phyloP scores from a whole-genome alignment of 768 basidiomycete genomes.

The Boletus fagicola region DNA sequence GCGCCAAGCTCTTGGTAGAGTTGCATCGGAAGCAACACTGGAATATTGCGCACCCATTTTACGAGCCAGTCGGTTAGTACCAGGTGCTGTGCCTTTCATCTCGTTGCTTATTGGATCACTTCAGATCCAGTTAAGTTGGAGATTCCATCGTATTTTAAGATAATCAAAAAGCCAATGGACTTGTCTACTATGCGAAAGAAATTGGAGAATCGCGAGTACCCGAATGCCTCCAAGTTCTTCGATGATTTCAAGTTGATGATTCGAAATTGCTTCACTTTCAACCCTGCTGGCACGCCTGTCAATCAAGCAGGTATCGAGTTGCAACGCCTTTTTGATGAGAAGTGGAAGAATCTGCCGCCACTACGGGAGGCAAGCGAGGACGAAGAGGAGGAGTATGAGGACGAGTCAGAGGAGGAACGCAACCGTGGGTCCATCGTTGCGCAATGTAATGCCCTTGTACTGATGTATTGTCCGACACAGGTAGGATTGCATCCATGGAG shows the following conservation, averaged over 20 bases:
- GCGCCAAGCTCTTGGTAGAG: slow-evolving; percentile 69
- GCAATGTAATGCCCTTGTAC: slow-evolving; percentile 1
- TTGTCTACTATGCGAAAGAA: slow-evolving; percentile 84
- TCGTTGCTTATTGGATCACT: not conserved
- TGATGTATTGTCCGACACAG: slow-evolving; percentile 38
- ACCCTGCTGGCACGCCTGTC: slow-evolving; percentile 84
- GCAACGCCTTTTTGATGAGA: slow-evolving; percentile 88
- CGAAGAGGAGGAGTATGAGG: slow-evolving; percentile 62
- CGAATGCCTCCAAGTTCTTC: slow-evolving; percentile 76
- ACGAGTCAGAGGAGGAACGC: slow-evolving; percentile 66
- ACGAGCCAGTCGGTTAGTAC: slow-evolving; percentile 87
- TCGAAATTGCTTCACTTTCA: slow-evolving; percentile 89
- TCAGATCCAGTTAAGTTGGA: slow-evolving; percentile 76
- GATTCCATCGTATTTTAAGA: slow-evolving; percentile 80
- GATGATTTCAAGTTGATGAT: slow-evolving; percentile 95
- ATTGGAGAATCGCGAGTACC: slow-evolving; percentile 74
- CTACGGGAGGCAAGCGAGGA: slow-evolving; percentile 54
- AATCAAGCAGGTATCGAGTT: slow-evolving; percentile 83
- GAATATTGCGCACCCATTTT: slow-evolving; percentile 75
- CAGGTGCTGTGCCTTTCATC: not conserved
- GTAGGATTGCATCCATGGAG: slow-evolving; percentile 75
- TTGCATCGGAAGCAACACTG: slow-evolving; percentile 78
- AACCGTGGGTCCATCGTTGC: slow-evolving; percentile 47
- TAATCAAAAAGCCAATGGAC: slow-evolving; percentile 97
- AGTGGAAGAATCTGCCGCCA: slow-evolving; percentile 78